phyloP scores from a whole-genome alignment of 148 eudicot genomes.

The Nepenthes mirabilis region DNA sequence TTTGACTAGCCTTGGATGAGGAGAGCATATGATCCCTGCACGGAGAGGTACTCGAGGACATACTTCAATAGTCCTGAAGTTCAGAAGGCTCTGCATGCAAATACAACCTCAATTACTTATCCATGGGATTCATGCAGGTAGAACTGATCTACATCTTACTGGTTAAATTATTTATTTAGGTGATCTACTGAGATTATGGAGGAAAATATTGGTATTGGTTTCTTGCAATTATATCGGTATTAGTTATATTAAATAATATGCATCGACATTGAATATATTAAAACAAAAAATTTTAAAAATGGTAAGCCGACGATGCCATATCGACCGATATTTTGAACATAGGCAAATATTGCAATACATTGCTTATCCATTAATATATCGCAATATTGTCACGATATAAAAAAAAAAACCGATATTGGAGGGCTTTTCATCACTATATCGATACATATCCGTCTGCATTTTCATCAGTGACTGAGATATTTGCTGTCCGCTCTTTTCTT shows the following conservation, averaged over 20 bases:
- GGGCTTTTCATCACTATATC: too few species aligned
- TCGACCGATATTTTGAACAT: too few species aligned
- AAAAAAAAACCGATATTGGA: too few species aligned
- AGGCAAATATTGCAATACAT: too few species aligned
- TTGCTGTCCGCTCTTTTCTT: slow-evolving; percentile 1
- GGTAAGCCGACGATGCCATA: too few species aligned
- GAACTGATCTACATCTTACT: neutral
- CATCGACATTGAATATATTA: too few species aligned
- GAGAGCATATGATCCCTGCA: slow-evolving; percentile 96
- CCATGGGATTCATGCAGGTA: slow-evolving; percentile 91
- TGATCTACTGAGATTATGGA: neutral
- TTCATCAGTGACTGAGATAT: neutral
- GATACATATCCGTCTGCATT: neutral
- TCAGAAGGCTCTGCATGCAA: slow-evolving; percentile 82
- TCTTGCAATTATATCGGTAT: too few species aligned
- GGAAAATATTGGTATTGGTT: too few species aligned
- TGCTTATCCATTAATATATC: too few species aligned
- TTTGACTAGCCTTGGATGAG: slow-evolving; percentile 77
- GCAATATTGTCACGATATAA: too few species aligned
- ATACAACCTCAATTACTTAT: slow-evolving; percentile 44
- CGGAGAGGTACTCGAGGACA: slow-evolving; percentile 58
- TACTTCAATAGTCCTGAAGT: slow-evolving; percentile 91
- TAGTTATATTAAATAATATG: too few species aligned
- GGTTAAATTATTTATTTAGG: neutral
- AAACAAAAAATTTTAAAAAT: too few species aligned